phyloP scores from a whole-genome alignment of 352 stramenopile species.

The Pythium inflatum region DNA sequence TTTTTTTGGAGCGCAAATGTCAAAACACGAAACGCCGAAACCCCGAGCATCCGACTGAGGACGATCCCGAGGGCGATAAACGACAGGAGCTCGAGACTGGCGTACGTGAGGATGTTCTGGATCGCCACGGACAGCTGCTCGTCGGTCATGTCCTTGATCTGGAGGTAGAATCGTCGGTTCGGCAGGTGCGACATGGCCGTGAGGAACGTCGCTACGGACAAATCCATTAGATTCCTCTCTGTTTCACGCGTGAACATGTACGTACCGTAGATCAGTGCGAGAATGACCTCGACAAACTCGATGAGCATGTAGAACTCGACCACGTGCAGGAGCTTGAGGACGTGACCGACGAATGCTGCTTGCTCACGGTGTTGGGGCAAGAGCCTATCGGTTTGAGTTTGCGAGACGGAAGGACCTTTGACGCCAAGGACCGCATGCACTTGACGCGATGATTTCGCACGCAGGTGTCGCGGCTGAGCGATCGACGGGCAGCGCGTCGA shows the following conservation, averaged over 20 bases:
- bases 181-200: constrained; percentile 22
- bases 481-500: too few relatives aligned
- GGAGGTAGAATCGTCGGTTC: constrained; percentile 31
- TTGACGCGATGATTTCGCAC: too few relatives aligned
- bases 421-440: too few relatives aligned
- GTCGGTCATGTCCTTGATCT: constrained; percentile 7
- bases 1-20: constrained; percentile 41
- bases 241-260: neutral
- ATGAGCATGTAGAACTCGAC: constrained; percentile 24
- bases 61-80: constrained; percentile 10
- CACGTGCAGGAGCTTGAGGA: constrained; percentile 8
- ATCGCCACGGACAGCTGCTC: constrained; percentile 7
- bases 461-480: too few relatives aligned
- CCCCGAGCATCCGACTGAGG: neutral
- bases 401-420: too few relatives aligned
- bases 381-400: too few relatives aligned
- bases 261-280: constrained; percentile 16
- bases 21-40: constrained; percentile 18
- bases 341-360: too few relatives aligned
- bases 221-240: too few relatives aligned
- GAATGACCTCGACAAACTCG: constrained; percentile 11
- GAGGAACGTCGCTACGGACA: constrained; percentile 22
- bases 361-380: too few relatives aligned
- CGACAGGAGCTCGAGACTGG: constrained; percentile 33
- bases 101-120: constrained; percentile 26